Base-by-base conservation (phyloP, 768 basidiomycete genomes). In the Brasilioporus rufonigricans region DNA sequence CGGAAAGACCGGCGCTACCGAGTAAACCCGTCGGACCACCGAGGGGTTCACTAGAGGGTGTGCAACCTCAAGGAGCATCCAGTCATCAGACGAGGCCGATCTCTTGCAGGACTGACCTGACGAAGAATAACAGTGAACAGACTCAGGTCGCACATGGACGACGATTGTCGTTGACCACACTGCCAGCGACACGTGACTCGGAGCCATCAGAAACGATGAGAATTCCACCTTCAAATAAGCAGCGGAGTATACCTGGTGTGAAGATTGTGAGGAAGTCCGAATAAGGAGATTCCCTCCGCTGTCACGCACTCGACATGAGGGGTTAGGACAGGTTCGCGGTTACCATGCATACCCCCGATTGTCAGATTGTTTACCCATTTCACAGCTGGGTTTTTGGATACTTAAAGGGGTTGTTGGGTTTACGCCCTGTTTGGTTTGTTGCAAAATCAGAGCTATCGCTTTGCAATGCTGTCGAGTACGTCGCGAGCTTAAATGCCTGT, bases 241-340 rank as follows among this genome's bases (percentile, higher is more conserved):
- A 63, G 48, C 68, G 63, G 56, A 60, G 58, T 58, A 62, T 70
- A 62, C 69, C 70, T 36, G 70, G 69, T 36, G 69, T 70, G 16
- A 70, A 66, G 68, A 72, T 70, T 49, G 43, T 66, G 51, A 70
- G 60, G 54, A 16, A 50, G 51, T 7, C n/a, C 58, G 43, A 59
- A 58, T 54, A 61, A 61, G 48, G 61, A 60, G 41, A 50, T 26
- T 4, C 11, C 44, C 9, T 56, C 32, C 4, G 38, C 26, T 18
- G 40, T 49, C 56, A 47, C 41, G 43, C 56, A 55, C 41, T 59
- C 53, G 33, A 52, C 35, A 40, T 52, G 53, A 57, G 21, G 11
- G 38, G 47, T 55, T 14, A 21, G 51, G n/a, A 26, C 48, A 39
- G 36, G 40, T 49, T 56, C 44, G 44, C 33, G 27, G 32, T 53